These are phyloP conservation scores for Gossypium schwendimanii DNA, from an alignment of 441 rosid species.

Conservation along the genomic window DNA sequence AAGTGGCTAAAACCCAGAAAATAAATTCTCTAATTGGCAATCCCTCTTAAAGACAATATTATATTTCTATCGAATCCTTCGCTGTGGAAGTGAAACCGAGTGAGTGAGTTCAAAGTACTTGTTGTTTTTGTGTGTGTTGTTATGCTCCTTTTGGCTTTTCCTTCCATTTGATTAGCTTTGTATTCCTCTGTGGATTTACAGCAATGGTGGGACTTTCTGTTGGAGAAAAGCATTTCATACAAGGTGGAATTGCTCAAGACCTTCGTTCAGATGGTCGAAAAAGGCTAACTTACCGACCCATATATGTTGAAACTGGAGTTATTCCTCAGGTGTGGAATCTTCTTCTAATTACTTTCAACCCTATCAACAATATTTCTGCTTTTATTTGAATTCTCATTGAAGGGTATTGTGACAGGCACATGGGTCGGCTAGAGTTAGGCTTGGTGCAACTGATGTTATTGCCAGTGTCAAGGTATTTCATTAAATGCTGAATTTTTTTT, in stretches of 20 bases:
- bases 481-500: not conserved
- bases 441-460: constrained; percentile 80
- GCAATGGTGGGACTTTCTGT: constrained; percentile 68
- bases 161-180: too few relatives aligned
- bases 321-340: constrained; percentile 34
- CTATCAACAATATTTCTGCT: not conserved
- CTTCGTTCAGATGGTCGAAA: constrained; percentile 77
- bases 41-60: too few relatives aligned
- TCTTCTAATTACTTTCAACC: not conserved
- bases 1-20: too few relatives aligned
- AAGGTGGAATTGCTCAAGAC: constrained; percentile 76
- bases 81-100: not conserved
- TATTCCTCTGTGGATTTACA: constrained; percentile 1
- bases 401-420: constrained; percentile 44
- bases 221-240: constrained; percentile 60
- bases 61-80: not conserved
- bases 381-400: not conserved
- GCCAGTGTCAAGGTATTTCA: constrained; percentile 77
- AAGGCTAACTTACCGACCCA: constrained; percentile 52
- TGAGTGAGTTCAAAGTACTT: not conserved
- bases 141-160: too few relatives aligned
- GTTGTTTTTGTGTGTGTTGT: not conserved
- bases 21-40: too few relatives aligned
- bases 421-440: constrained; percentile 72
- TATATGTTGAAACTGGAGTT: constrained; percentile 63